Base-by-base conservation (phyloP, 73 alveolate genomes). In the Loxodes magnus region DNA sequence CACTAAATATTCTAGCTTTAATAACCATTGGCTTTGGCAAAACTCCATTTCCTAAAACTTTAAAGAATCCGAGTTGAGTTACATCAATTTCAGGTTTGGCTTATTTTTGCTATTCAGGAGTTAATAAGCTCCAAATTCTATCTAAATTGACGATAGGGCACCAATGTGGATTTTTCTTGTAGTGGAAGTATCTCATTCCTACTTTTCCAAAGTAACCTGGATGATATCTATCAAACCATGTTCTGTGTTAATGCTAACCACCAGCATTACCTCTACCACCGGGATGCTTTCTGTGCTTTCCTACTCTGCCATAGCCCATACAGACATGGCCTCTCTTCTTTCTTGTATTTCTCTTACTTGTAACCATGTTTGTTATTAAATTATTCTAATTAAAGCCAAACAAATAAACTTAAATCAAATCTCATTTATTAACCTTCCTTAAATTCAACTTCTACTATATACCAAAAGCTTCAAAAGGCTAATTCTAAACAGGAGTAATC, bases 191-290 rank as follows among this genome's bases (percentile, higher is more conserved):
- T 67, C 98, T 82, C 95, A 86, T 84, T 31, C 99, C 98, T 23
- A 70, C 90, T 94, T 93, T 93, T 52, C 97, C 96, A 72, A 93
- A 83, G 86, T 93, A 88, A 30, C 98, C 99, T 41, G 99, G 99
- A 75, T 93, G 99, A 77, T 79, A 84, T 71, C 51, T 67, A 55
- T 67, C 77, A 58, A 74, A 43, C 74, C 44, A 50, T 67, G 69
- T 84, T 81, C 96, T 84, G 72, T 74, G 93, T 63, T 88, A 96
- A 51, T 83, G 91, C 87, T 62, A 56, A 35, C 93, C 89, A 51
- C 98, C 98, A 43, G 98, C 94, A 43, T 58, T 67, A 67, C 98
- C 98, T 79, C 98, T 79, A 67, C 98, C 98, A 54, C 91, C 86
- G 17, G 98, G 98, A 84, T 88, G 98, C 77, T 88, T 88, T 71